Base-by-base conservation (phyloP, 2,329 filamentous ascomycete species). In the Phyllosticta citribraziliensis region DNA sequence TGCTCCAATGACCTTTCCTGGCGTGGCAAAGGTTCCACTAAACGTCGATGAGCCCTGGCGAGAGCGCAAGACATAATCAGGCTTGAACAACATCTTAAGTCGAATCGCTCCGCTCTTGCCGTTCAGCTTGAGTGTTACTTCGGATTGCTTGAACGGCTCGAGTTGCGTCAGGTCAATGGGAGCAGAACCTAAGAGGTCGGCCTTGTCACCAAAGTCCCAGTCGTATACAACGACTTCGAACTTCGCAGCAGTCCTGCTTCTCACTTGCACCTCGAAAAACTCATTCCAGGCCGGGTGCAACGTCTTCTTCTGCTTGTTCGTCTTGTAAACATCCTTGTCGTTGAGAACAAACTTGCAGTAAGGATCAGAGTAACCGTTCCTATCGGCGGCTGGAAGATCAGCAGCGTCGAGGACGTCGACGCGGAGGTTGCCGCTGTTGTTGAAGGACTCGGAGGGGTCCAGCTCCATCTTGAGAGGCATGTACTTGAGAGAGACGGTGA, bases 151-250 rank as follows among this genome's bases (percentile, higher is more conserved):
- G 80, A 97, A 97, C 0, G 94, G 94, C 67, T 96, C 91, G 8
- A 99, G 80, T 33, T 85, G 75, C 56, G 88, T 84, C 17, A 99
- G 82, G 67, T 90, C 86, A 70, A 99, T 90, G 4, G 79, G 76
- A 0, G 90, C 81, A 63, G 81, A 82, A 53, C 94, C 94, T n/a
- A 99, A 78, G 72, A 88, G 89, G 74, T 99, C 94, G 1, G 92
- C 91, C 75, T 92, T 93, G 73, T 96, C 91, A 55, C 90, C 93
- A 78, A 97, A 96, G 73, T 99, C 94, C 84, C 93, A 99, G 71
- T 99, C 94, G 72, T 87, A 96, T 2, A 97, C 86, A 61, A 89
- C 88, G 69, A 91, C 85, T 33, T 81, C 82, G 75, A 99, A 94
- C 25, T 94, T 84, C 47, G 92, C 88, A 0, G 82, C 91, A 17